Percentiles rank a stretch among this genome's conserved stretches.
Evolutionary conservation across 306 rosid genomes (phyloP).

Genomic region (Vigna mungo): DNA sequence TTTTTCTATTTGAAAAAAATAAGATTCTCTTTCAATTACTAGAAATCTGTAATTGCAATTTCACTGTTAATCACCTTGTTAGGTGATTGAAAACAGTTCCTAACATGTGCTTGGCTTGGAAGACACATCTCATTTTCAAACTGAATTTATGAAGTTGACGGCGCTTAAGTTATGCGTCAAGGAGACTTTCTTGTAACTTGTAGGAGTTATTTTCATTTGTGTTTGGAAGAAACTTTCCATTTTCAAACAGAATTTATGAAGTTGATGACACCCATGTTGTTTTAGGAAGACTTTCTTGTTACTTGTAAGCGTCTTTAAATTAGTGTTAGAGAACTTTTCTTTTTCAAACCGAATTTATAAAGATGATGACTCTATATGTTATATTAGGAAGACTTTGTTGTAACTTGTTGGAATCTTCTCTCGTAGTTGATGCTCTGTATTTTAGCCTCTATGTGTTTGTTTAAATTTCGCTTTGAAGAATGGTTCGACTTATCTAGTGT

Average conservation of each 20-base stretch:
- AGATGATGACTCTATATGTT: constrained; percentile 1
- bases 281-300: constrained; percentile 2
- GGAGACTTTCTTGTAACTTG: background rate
- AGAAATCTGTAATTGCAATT: background rate
- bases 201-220: background rate
- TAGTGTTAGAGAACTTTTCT: background rate
- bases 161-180: background rate
- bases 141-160: constrained; percentile 19
- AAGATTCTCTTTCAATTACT: constrained; percentile 12
- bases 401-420: background rate
- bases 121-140: constrained; percentile 22
- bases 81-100: background rate
- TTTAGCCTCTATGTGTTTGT: background rate
- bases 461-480: constrained; percentile 24
- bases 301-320: background rate
- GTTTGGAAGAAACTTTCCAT: constrained; percentile 15
- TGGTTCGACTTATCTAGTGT: background rate
- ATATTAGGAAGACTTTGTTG: constrained; percentile 4
- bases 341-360: background rate
- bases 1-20: background rate
- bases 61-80: background rate
- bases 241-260: constrained; percentile 32
- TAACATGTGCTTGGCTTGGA: constrained; percentile 16
- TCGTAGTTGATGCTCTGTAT: background rate
- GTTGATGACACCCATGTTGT: background rate